These are phyloP conservation scores for Aspergillus terreus DNA, from an alignment of 2,329 filamentous ascomycete genomes.

Conservation along the genomic window DNA sequence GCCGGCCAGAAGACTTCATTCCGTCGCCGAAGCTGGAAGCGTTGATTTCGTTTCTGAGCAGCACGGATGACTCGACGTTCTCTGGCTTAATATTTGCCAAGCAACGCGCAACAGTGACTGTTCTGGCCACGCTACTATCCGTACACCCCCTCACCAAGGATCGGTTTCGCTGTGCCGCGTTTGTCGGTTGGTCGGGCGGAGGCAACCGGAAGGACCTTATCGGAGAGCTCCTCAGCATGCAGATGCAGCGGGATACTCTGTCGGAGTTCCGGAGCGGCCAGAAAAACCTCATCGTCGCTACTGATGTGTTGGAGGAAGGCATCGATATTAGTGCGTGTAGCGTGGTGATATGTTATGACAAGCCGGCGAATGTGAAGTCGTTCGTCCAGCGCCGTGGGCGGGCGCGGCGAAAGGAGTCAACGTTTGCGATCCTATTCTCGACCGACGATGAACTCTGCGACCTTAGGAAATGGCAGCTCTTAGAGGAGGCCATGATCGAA, in stretches of 20 bases:
- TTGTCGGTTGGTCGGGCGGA: slow-evolving; percentile 47
- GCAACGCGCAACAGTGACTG: slow-evolving; percentile 58
- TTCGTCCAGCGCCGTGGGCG: slow-evolving; percentile 64
- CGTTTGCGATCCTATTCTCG: slow-evolving; percentile 50
- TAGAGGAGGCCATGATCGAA: slow-evolving; percentile 71
- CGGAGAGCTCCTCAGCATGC: slow-evolving; percentile 46
- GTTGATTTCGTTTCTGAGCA: slow-evolving; percentile 53
- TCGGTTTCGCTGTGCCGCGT: slow-evolving; percentile 41
- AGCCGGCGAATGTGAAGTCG: slow-evolving; percentile 59
- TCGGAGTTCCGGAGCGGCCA: slow-evolving; percentile 51
- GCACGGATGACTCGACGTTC: slow-evolving; percentile 45
- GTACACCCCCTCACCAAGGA: slow-evolving; percentile 46
- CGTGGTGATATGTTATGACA: slow-evolving; percentile 62
- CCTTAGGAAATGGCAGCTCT: slow-evolving; percentile 55
- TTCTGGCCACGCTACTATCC: slow-evolving; percentile 57
- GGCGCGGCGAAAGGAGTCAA: slow-evolving; percentile 56
- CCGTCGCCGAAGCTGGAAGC: slow-evolving; percentile 57
- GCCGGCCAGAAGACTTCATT: slow-evolving; percentile 4
- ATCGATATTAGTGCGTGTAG: slow-evolving; percentile 63
- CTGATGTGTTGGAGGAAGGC: slow-evolving; percentile 58
- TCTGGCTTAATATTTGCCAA: slow-evolving; percentile 64
- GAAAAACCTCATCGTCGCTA: slow-evolving; percentile 57
- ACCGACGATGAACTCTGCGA: slow-evolving; percentile 28
- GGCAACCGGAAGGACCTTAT: slow-evolving; percentile 45
- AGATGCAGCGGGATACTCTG: slow-evolving; percentile 49